Conservation (phyloP, 2,329 filamentous ascomycete genomes). For the Aspergillus puulaauensis region DNA sequence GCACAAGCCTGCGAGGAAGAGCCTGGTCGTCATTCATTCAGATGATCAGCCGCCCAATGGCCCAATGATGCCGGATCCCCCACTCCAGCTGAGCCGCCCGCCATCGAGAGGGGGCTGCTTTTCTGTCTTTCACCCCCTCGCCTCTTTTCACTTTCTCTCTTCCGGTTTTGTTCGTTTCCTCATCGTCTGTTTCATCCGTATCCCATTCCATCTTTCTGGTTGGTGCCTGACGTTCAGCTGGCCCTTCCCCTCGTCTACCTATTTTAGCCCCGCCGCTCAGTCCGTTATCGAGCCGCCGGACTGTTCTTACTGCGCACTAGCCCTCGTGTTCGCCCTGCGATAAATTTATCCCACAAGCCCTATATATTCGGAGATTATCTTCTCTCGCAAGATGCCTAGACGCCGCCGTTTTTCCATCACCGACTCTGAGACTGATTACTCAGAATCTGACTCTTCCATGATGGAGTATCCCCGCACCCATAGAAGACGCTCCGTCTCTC, state of each 20-base stretch:
- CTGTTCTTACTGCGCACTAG: slow-evolving; percentile 5
- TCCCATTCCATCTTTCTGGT: background rate
- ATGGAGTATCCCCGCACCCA: slow-evolving; percentile 24
- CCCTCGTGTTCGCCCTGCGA: slow-evolving; percentile 1
- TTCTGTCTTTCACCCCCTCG: slow-evolving; percentile 5
- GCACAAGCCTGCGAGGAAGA: background rate
- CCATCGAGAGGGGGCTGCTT: slow-evolving; percentile 7
- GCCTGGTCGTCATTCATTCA: slow-evolving; percentile 8
- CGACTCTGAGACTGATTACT: slow-evolving; percentile 33
- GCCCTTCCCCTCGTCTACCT: background rate
- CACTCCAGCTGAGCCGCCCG: slow-evolving; percentile 24
- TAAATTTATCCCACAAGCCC: background rate
- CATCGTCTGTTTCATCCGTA: slow-evolving; percentile 1
- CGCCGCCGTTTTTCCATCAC: slow-evolving; percentile 15
- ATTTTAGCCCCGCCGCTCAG: slow-evolving; percentile 3
- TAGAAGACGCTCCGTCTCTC: slow-evolving; percentile 34
- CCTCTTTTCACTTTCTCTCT: slow-evolving; percentile 8
- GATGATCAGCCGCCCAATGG: slow-evolving; percentile 16
- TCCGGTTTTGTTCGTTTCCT: background rate
- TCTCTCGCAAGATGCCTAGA: slow-evolving; percentile 3
- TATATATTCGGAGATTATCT: background rate
- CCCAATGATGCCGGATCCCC: slow-evolving; percentile 18
- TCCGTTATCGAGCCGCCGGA: background rate
- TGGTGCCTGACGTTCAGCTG: background rate
- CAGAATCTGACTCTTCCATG: slow-evolving; percentile 38